Evolutionary conservation across 2,329 filamentous ascomycete species (phyloP).

Genomic region (Fusarium mangiferae): DNA sequence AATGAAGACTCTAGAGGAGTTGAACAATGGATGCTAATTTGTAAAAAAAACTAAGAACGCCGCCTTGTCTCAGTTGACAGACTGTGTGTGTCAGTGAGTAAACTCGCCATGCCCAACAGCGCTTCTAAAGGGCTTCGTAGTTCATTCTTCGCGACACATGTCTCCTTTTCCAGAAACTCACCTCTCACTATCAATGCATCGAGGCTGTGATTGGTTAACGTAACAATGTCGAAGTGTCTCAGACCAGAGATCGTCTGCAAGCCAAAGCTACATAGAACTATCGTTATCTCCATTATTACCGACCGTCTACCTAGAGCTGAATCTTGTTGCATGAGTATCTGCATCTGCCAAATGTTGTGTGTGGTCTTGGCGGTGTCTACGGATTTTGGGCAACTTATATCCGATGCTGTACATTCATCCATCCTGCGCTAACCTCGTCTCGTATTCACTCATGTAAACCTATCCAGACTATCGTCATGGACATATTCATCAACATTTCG

Average conservation of each 20-base stretch:
- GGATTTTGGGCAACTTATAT: conserved; percentile 16
- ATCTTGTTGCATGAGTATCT: not conserved
- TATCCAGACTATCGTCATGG: not conserved
- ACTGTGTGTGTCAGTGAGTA: not conserved
- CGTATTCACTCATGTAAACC: conserved; percentile 4
- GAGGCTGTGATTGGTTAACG: not conserved
- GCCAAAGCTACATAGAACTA: not conserved
- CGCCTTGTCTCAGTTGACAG: not conserved
- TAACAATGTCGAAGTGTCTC: not conserved
- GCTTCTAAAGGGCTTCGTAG: too few relatives aligned
- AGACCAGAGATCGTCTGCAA: not conserved
- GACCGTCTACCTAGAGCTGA: not conserved
- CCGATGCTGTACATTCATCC: not conserved
- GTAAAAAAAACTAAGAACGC: not conserved
- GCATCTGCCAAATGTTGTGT: not conserved
- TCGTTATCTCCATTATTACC: not conserved
- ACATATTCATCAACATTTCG: not conserved
- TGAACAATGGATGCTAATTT: too few relatives aligned
- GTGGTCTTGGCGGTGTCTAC: not conserved
- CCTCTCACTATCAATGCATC: too few relatives aligned
- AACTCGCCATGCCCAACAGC: not conserved
- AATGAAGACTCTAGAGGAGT: not conserved
- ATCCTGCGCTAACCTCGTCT: conserved; percentile 3
- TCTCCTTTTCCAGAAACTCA: not conserved
- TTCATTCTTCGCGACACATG: not conserved